Base-by-base conservation (phyloP, 2,329 filamentous ascomycete genomes). In the Fusarium annulatum region DNA sequence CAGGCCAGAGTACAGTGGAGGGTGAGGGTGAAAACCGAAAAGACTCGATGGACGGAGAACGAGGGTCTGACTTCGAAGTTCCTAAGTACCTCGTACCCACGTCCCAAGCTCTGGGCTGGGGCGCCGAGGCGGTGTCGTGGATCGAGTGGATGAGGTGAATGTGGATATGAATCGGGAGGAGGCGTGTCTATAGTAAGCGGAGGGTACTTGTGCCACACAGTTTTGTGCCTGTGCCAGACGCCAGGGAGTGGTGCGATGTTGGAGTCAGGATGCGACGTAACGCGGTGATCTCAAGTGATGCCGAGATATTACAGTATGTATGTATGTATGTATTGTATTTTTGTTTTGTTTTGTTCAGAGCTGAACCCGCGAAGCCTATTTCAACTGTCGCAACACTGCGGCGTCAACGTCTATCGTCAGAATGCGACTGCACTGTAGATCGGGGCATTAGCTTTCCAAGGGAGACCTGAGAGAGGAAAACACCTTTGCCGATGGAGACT, bases 101-200 rank as follows among this genome's bases (percentile, higher is more conserved):
- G 72, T 76, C 66, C 71, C 72, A 76, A 76, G 64, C 63, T 66
- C 58, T 72, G 75, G 72, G 65, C 67, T 73, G 72, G 75, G 75
- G 73, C 73, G 72, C 73, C 67, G 75, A 76, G 75, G 75, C 75
- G 75, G 75, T 77, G 74, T 77, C 75, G 73, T 76, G 75, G 75
- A 77, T 77, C 75, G 67, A 77, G 73, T 69, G 76, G 67, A 71
- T 62, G 65, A 64, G 60, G 70, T 70, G 71, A 48, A 69, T 66
- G 72, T 64, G 71, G 56, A 66, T 64, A 72, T 64, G 75, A 55
- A 52, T 63, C 64, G 69, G 49, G 70, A 71, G 73, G 71, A 71
- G 68, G 76, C 42, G 75, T 67, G 75, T 58, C 64, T 43, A 33
- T 33, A 73, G 71, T 41, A 43, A 56, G 28, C 41, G 41, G 38